Evolutionary conservation across 108 stramenopile species (phyloP).

Genomic region (Pseudonitzschia pungens): DNA sequence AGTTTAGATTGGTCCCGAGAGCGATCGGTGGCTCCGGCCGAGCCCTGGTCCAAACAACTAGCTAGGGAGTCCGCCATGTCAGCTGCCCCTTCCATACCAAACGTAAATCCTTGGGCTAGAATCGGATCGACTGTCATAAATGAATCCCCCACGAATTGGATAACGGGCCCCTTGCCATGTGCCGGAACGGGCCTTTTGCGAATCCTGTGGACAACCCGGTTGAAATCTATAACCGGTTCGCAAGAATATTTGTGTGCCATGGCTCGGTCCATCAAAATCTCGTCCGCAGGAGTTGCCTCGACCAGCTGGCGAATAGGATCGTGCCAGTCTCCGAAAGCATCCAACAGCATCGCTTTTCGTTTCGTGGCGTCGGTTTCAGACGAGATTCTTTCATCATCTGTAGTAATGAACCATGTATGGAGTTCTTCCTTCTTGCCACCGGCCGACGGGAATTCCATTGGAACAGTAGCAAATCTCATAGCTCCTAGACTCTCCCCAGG

Average conservation of each 20-base stretch:
- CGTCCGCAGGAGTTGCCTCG: constrained; percentile 72
- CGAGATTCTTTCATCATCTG: constrained; percentile 51
- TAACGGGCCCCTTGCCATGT: constrained; percentile 58
- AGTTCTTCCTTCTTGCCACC: constrained; percentile 23
- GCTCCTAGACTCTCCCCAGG: constrained; percentile 71
- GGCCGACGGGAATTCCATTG: constrained; percentile 45
- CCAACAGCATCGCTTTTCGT: constrained; percentile 53
- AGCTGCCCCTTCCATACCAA: constrained; percentile 84
- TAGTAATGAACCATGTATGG: constrained; percentile 89
- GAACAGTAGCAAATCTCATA: constrained; percentile 90
- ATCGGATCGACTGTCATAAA: constrained; percentile 89
- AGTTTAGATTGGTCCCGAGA: not conserved
- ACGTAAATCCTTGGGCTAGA: constrained; percentile 84
- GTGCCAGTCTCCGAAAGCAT: constrained; percentile 82
- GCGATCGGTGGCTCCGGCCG: not conserved
- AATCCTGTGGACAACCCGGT: constrained; percentile 35
- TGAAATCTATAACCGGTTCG: constrained; percentile 68
- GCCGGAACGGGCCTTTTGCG: constrained; percentile 17
- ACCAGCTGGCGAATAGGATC: constrained; percentile 74
- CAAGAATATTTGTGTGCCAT: constrained; percentile 70
- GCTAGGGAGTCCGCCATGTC: constrained; percentile 49
- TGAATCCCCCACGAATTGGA: constrained; percentile 79
- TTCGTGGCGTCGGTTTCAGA: constrained; percentile 45
- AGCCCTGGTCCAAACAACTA: not conserved
- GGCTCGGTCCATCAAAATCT: constrained; percentile 77